phyloP scores from a whole-genome alignment of 2,329 filamentous ascomycete species.

The Sodiomyces alkalinus region DNA sequence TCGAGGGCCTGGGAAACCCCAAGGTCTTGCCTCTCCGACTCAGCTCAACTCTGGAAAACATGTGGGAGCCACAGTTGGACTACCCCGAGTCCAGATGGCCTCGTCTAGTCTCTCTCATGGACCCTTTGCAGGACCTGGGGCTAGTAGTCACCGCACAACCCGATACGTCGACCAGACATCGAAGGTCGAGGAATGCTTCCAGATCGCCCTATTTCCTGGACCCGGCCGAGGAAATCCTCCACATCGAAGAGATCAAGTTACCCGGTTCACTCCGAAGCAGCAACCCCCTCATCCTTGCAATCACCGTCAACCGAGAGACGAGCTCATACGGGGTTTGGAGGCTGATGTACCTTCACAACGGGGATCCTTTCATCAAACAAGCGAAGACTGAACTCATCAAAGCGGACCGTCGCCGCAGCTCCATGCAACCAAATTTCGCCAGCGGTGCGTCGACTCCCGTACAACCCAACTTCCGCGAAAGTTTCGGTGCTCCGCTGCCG shows the following conservation, averaged over 20 bases:
- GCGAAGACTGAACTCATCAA: constrained; percentile 21
- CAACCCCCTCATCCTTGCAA: constrained; percentile 51
- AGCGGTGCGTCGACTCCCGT: constrained; percentile 68
- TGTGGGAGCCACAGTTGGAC: constrained; percentile 39
- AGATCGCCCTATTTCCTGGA: constrained; percentile 46
- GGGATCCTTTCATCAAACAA: constrained; percentile 37
- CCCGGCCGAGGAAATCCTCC: constrained; percentile 66
- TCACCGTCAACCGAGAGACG: constrained; percentile 67
- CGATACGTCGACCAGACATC: constrained; percentile 22
- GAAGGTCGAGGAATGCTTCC: constrained; percentile 20
- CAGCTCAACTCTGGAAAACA: constrained; percentile 38
- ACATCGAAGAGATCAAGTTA: constrained; percentile 55
- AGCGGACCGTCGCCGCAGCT: constrained; percentile 39
- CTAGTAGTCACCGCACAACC: constrained; percentile 54
- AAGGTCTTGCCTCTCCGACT: constrained; percentile 37
- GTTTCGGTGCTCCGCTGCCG: constrained; percentile 47
- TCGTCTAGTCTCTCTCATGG: constrained; percentile 67
- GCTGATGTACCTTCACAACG: constrained; percentile 58
- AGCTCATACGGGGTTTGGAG: constrained; percentile 77
- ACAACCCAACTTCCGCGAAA: constrained; percentile 59
- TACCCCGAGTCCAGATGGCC: constrained; percentile 48
- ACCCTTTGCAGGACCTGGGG: constrained; percentile 75
- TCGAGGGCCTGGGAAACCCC: constrained; percentile 38
- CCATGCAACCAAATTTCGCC: constrained; percentile 51
- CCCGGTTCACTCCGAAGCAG: constrained; percentile 23